These are phyloP conservation scores for Hemileccinum impolitum DNA, from an alignment of 768 basidiomycete genomes.

Conservation along the genomic window DNA sequence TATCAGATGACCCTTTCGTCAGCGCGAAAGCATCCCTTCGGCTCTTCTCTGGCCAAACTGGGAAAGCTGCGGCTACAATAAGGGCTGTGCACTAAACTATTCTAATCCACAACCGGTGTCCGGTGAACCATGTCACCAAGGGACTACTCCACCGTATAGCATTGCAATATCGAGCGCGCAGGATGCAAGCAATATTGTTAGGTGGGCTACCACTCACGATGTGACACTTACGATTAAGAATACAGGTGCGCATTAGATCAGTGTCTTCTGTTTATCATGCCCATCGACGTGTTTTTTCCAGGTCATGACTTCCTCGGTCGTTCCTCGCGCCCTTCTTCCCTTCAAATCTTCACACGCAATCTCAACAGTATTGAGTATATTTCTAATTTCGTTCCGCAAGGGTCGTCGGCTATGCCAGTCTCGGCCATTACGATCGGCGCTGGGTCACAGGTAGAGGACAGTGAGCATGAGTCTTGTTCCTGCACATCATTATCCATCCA, in stretches of 20 bases:
- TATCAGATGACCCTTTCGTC: not conserved
- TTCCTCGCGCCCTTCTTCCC: constrained; percentile 21
- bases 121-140: constrained; percentile 13
- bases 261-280: not conserved
- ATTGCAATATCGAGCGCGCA: constrained; percentile 13
- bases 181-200: constrained; percentile 18
- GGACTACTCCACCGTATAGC: constrained; percentile 20
- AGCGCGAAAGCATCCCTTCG: constrained; percentile 19
- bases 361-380: constrained; percentile 12
- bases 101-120: constrained; percentile 14
- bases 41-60: constrained; percentile 24
- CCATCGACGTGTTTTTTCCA: not conserved
- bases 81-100: constrained; percentile 20
- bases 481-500: not conserved
- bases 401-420: constrained; percentile 12
- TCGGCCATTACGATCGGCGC: constrained; percentile 15
- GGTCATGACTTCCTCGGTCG: constrained; percentile 24
- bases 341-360: constrained; percentile 22
- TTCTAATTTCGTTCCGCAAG: constrained; percentile 16
- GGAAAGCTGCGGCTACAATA: constrained; percentile 17
- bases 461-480: constrained; percentile 2
- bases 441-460: constrained; percentile 10
- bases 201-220: constrained; percentile 18
- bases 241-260: constrained; percentile 10
- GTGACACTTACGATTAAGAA: constrained; percentile 23